Base-by-base conservation (phyloP, 176 grass and related monocot genomes). In the Alopecurus myosuroides region DNA sequence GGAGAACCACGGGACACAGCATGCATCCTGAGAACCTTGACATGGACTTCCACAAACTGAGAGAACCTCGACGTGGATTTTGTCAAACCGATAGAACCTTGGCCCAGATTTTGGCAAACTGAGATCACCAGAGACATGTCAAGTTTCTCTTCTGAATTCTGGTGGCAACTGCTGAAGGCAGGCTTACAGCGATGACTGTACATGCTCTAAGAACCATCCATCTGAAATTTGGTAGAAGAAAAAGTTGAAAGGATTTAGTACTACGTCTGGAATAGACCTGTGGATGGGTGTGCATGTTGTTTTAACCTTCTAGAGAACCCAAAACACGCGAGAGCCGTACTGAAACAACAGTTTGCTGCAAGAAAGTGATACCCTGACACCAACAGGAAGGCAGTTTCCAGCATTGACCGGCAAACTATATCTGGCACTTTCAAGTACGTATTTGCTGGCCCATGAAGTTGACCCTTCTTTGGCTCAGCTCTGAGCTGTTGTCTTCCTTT, bases 201-300 rank as follows among this genome's bases (percentile, higher is more conserved):
- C 30, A 68, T 8, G 63, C 52, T 53, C 11, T 13, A 34, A 71
- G 31, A 71, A 64, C 44, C 40, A 77, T 29, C 70, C 36, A 78
- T 49, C 74, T 90, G 88, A 78, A 78, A 90, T 56, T 53, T 53
- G 31, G 28, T 20, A 77, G 78, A 77, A 77, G 58, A 44, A 20
- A 81, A 70, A 42, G 77, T 3, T 34, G 25, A 23, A 75, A 49
- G 9, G n/a, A 74, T 72, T 5, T 18, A 73, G 11, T 44, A 29
- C 18, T 73, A 45, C 23, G n/a, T 14, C 12, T 39, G 33, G 31
- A 37, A 34, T 22, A 29, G 6, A 58, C 7, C n/a, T 33, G 25
- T 50, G 51, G 13, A 22, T 31, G 1, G 56, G 25, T 13, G 4
- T 37, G 63, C 26, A 40, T 26, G 60, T 39, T 26, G 60, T 39